phyloP scores from a whole-genome alignment of 345 rosid genomes.

The Trapa bicornis region DNA sequence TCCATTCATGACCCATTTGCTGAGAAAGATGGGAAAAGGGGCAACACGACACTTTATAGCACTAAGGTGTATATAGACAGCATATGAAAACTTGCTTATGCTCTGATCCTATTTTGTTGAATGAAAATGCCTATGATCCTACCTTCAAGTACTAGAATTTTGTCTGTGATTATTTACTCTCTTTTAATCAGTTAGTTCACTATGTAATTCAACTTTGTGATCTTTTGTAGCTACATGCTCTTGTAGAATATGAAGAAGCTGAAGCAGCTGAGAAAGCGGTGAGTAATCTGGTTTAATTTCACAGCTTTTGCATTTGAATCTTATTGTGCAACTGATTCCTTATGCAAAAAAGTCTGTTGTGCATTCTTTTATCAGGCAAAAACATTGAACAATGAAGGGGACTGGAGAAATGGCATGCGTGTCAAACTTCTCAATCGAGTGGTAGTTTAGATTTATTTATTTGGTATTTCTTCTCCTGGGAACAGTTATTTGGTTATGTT shows the following conservation, averaged over 20 bases:
- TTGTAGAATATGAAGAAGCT: constrained; percentile 70
- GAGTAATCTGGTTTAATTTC: constrained; percentile 17
- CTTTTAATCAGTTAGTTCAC: neutral
- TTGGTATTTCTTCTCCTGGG: neutral
- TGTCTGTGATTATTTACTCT: neutral
- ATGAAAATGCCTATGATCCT: neutral
- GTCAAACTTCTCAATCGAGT: constrained; percentile 62
- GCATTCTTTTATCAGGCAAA: constrained; percentile 45
- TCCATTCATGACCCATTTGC: constrained; percentile 46
- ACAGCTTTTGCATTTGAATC: neutral
- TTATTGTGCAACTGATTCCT: constrained; percentile 3
- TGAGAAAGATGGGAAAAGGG: constrained; percentile 46
- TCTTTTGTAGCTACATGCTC: constrained; percentile 57
- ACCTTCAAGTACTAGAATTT: neutral
- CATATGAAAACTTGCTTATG: neutral
- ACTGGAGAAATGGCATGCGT: constrained; percentile 90
- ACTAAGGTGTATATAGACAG: constrained; percentile 35
- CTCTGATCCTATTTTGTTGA: neutral
- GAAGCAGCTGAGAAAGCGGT: constrained; percentile 94
- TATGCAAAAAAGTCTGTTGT: neutral
- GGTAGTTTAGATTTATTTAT: constrained; percentile 23
- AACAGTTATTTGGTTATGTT: neutral
- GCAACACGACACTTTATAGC: constrained; percentile 34
- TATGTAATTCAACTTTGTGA: neutral
- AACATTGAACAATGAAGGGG: constrained; percentile 61